Percentiles rank a stretch among this genome's conserved stretches.
Conservation (phyloP, 2,329 filamentous ascomycete species). For the Fusarium sp. region DNA sequence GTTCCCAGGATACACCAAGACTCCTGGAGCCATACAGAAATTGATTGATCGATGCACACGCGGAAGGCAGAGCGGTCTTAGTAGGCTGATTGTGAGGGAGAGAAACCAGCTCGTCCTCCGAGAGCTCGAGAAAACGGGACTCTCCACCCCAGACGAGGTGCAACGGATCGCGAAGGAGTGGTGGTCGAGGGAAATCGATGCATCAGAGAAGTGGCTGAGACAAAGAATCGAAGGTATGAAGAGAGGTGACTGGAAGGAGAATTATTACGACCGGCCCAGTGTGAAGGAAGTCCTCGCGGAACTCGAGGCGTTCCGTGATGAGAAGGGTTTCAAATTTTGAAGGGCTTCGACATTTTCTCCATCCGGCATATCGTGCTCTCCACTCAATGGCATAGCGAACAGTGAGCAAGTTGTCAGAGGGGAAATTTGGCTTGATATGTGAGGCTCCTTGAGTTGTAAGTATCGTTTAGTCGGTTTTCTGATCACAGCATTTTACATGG, state of each 20-base stretch:
- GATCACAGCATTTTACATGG: not conserved
- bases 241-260: slow-evolving; percentile 63
- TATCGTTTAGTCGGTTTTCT: slow-evolving; percentile 3
- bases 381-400: slow-evolving; percentile 9
- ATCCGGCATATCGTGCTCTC: slow-evolving; percentile 5
- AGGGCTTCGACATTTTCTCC: not conserved
- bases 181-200: slow-evolving; percentile 63
- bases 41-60: slow-evolving; percentile 67
- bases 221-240: slow-evolving; percentile 56
- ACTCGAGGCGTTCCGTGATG: slow-evolving; percentile 48
- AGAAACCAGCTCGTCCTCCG: slow-evolving; percentile 62
- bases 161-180: slow-evolving; percentile 59
- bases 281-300: slow-evolving; percentile 59
- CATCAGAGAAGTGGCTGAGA: slow-evolving; percentile 62
- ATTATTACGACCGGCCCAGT: slow-evolving; percentile 64
- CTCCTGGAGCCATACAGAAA: slow-evolving; percentile 59
- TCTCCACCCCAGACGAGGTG: slow-evolving; percentile 54
- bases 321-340: slow-evolving; percentile 37
- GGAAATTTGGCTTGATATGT: not conserved
- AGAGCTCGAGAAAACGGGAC: slow-evolving; percentile 49
- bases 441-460: not conserved
- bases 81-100: slow-evolving; percentile 59
- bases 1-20: slow-evolving; percentile 66
- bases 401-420: slow-evolving; percentile 7
- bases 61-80: slow-evolving; percentile 61